phyloP scores from a whole-genome alignment of 495 filamentous ascomycete species.

The Rostrohypoxylon terebratum region DNA sequence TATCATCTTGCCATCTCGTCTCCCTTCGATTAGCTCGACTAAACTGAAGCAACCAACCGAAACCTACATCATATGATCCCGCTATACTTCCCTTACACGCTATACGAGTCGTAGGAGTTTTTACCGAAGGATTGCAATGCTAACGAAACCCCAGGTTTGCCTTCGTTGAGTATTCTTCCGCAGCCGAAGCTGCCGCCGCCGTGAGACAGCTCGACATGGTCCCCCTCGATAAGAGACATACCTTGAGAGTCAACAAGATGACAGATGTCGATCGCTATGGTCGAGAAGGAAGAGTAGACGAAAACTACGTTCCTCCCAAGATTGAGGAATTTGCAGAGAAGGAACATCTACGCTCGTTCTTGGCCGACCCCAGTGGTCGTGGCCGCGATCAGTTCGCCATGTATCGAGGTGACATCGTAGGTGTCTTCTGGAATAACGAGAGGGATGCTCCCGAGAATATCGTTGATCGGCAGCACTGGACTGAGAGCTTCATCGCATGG shows the following conservation, averaged over 20 bases:
- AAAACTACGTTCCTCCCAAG: slow-evolving; percentile 82
- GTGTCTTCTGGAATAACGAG: slow-evolving; percentile 98
- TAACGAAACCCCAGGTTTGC: slow-evolving; percentile 71
- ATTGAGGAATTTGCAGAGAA: slow-evolving; percentile 86
- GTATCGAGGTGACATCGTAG: slow-evolving; percentile 88
- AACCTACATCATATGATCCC: background rate
- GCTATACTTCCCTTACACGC: background rate
- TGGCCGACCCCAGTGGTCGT: slow-evolving; percentile 84
- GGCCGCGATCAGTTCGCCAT: slow-evolving; percentile 95
- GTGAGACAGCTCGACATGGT: slow-evolving; percentile 85
- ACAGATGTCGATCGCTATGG: slow-evolving; percentile 98
- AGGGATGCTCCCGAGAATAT: slow-evolving; percentile 87
- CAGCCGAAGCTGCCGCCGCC: slow-evolving; percentile 88
- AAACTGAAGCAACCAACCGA: background rate
- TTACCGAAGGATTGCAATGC: slow-evolving; percentile 4
- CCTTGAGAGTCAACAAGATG: slow-evolving; percentile 93
- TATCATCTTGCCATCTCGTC: background rate
- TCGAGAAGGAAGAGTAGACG: slow-evolving; percentile 89
- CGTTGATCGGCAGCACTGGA: slow-evolving; percentile 94
- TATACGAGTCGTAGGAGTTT: background rate
- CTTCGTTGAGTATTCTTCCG: slow-evolving; percentile 95
- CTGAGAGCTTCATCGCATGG: slow-evolving; percentile 97
- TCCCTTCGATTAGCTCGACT: background rate
- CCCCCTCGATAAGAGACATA: slow-evolving; percentile 94
- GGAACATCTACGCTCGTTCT: slow-evolving; percentile 94